Evolutionary conservation across 1,284 basidiomycete species (phyloP).

Genomic region (Cerioporus squamosus): DNA sequence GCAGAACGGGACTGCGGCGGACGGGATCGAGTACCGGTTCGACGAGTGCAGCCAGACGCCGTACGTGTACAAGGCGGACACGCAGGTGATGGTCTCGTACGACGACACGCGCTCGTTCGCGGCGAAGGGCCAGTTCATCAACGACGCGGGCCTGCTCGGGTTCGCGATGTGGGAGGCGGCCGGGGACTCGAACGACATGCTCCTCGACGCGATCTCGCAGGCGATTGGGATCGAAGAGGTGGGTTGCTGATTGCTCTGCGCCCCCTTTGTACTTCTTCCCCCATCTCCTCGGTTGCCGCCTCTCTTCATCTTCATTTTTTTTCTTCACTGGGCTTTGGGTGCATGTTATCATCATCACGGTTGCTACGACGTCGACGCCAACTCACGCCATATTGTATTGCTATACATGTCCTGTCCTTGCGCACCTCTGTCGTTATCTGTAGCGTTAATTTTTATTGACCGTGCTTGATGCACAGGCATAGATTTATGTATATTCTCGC

Average conservation of each 20-base stretch:
- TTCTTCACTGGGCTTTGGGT: not conserved
- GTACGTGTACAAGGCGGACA: conserved; percentile 48
- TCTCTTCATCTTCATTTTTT: too few relatives aligned
- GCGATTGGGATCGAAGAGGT: conserved; percentile 31
- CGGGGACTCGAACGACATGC: conserved; percentile 58
- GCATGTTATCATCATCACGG: conserved; percentile 7
- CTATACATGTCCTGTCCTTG: conserved; percentile 8
- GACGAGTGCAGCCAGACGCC: conserved; percentile 54
- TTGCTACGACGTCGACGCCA: conserved; percentile 8
- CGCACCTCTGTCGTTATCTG: conserved; percentile 13
- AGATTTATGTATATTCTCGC: conserved; percentile 12
- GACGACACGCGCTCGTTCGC: conserved; percentile 44
- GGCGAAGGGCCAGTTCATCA: conserved; percentile 65
- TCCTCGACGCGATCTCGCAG: conserved; percentile 55
- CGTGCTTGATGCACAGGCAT: conserved; percentile 22
- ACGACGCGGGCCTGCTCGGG: conserved; percentile 51
- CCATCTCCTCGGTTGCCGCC: not conserved
- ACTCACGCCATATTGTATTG: conserved; percentile 21
- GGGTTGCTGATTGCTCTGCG: conserved; percentile 15
- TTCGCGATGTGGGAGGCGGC: conserved; percentile 69
- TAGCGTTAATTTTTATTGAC: conserved; percentile 19
- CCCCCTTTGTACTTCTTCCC: not conserved
- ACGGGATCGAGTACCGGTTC: conserved; percentile 45
- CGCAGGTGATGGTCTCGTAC: conserved; percentile 44
- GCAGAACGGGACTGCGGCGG: conserved; percentile 38